Evolutionary conservation across 371 early-diverging fungal species (phyloP).

Genomic region (Mucor racemosus): DNA sequence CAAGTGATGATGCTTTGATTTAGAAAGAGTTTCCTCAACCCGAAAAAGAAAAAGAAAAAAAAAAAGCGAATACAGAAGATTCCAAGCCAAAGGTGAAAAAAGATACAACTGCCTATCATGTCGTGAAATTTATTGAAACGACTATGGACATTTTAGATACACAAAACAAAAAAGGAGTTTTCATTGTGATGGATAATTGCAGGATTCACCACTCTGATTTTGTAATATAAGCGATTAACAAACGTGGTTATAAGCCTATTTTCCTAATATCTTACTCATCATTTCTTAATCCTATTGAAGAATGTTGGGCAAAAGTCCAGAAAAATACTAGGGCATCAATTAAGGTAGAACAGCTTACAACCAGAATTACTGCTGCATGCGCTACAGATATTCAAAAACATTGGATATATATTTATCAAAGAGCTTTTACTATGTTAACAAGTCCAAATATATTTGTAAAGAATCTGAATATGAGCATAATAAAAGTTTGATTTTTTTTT

Average conservation of each 20-base stretch:
- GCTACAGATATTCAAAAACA: slow-evolving; percentile 1
- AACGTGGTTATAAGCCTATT: slow-evolving; percentile 12
- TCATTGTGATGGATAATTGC: slow-evolving; percentile 18
- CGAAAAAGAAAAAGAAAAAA: neutral
- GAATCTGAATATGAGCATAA: no score
- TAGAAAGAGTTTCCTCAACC: slow-evolving; percentile 18
- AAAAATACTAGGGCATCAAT: slow-evolving; percentile 17
- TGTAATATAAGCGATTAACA: slow-evolving; percentile 16
- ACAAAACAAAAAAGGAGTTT: slow-evolving; percentile 18
- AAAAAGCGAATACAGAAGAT: slow-evolving; percentile 8
- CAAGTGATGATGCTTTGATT: slow-evolving; percentile 11
- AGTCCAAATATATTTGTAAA: no score
- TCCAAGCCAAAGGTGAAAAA: slow-evolving; percentile 6
- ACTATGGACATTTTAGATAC: slow-evolving; percentile 21
- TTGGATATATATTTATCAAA: no score
- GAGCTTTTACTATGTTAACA: no score
- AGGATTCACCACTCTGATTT: slow-evolving; percentile 12
- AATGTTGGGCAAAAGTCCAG: slow-evolving; percentile 21
- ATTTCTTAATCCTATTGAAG: slow-evolving; percentile 27
- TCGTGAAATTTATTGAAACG: slow-evolving; percentile 10
- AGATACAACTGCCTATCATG: slow-evolving; percentile 18
- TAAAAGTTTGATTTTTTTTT: no score
- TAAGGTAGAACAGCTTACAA: slow-evolving; percentile 18
- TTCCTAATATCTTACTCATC: slow-evolving; percentile 20
- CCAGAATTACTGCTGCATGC: slow-evolving; percentile 18